phyloP scores from a whole-genome alignment of 2,329 filamentous ascomycete genomes.

The Ophiocordyceps polyrhachis-furcata region DNA sequence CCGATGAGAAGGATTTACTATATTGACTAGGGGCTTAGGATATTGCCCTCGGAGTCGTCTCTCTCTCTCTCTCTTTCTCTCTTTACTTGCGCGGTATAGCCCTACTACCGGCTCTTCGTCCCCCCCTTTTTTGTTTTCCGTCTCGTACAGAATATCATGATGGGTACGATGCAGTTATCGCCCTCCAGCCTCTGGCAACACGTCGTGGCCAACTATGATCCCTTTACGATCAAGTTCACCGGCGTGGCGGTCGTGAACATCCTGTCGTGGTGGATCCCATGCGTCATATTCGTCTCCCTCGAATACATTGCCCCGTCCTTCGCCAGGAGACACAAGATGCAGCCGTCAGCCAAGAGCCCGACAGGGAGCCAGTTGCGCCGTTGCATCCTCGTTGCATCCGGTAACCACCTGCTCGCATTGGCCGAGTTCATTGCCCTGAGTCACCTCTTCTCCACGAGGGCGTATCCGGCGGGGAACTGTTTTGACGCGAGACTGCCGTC shows the following conservation, averaged over 20 bases:
- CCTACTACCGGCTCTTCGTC: no score
- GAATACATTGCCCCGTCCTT: conserved; percentile 26
- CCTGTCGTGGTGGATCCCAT: conserved; percentile 27
- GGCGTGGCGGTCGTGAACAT: conserved; percentile 21
- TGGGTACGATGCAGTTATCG: background rate
- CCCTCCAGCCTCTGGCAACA: conserved; percentile 5
- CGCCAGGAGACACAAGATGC: conserved; percentile 32
- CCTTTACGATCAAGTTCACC: conserved; percentile 18
- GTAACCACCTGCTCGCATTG: conserved; percentile 26
- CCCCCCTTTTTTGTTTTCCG: no score
- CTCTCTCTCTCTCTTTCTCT: no score
- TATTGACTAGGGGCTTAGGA: no score
- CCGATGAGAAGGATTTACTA: no score
- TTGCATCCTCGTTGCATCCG: conserved; percentile 23
- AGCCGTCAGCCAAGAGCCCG: conserved; percentile 30
- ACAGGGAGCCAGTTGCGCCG: conserved; percentile 21
- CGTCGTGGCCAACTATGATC: conserved; percentile 9
- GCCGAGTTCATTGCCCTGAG: conserved; percentile 10
- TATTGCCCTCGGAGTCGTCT: no score
- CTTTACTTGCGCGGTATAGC: no score
- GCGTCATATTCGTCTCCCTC: conserved; percentile 21
- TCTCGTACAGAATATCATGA: background rate
- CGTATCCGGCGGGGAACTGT: conserved; percentile 14
- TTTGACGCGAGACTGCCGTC: conserved; percentile 19
- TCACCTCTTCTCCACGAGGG: conserved; percentile 3